Evolutionary conservation across 1,284 basidiomycete species (phyloP).

Genomic region (Fomitiporia mediterranea): DNA sequence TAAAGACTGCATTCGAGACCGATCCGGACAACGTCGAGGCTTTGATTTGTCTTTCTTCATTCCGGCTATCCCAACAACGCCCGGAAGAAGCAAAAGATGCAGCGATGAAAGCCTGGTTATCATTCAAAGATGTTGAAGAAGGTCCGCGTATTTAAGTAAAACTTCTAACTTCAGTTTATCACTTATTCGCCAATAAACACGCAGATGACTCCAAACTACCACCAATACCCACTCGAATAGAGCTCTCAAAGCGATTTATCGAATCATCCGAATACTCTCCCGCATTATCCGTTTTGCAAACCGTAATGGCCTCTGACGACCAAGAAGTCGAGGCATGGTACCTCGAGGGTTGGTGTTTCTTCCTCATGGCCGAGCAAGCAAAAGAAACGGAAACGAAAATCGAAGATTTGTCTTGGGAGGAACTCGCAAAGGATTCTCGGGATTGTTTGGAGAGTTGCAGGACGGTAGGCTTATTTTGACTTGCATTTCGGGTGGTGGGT

Average conservation of each 20-base stretch:
- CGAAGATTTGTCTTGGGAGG: constrained; percentile 66
- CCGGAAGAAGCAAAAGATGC: constrained; percentile 76
- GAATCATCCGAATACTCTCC: constrained; percentile 70
- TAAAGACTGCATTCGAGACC: constrained; percentile 67
- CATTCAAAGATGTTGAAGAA: constrained; percentile 71
- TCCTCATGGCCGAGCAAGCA: constrained; percentile 67
- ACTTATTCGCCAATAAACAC: neutral
- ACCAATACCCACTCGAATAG: constrained; percentile 67
- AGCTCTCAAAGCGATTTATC: constrained; percentile 79
- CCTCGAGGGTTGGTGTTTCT: constrained; percentile 93
- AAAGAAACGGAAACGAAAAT: constrained; percentile 48
- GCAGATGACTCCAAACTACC: constrained; percentile 71
- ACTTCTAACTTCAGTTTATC: neutral
- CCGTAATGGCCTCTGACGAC: constrained; percentile 79
- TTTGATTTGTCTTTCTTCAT: constrained; percentile 79
- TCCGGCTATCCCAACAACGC: constrained; percentile 83
- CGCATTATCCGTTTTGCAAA: constrained; percentile 75
- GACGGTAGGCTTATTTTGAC: constrained; percentile 49
- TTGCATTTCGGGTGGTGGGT: neutral
- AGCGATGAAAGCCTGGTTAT: constrained; percentile 65
- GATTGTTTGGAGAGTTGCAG: constrained; percentile 83
- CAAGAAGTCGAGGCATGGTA: constrained; percentile 92
- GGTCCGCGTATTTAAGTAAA: constrained; percentile 31
- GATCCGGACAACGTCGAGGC: constrained; percentile 79
- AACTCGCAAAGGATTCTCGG: constrained; percentile 75